Conservation (phyloP, 768 basidiomycete genomes). For the Dacryopinax primogenitus region DNA sequence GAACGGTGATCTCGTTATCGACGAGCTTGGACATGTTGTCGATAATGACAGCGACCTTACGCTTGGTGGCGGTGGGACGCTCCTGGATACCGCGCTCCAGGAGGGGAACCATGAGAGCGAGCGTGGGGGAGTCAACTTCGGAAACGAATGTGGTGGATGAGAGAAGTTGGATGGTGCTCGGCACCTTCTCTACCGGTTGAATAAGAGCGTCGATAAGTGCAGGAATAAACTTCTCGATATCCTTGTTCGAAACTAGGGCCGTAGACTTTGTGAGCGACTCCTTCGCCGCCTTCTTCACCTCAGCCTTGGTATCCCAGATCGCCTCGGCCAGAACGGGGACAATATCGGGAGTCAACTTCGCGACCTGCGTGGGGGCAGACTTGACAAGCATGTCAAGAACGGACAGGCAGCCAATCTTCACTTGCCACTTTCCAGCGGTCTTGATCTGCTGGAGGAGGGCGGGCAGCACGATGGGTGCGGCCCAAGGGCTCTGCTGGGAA, state of each 20-base stretch:
- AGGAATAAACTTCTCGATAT: slow-evolving; percentile 69
- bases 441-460: slow-evolving; percentile 84
- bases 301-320: slow-evolving; percentile 98
- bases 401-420: slow-evolving; percentile 79
- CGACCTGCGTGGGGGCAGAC: slow-evolving; percentile 69
- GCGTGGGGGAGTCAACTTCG: slow-evolving; percentile 92
- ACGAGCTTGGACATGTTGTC: slow-evolving; percentile 99
- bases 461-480: slow-evolving; percentile 66
- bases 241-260: slow-evolving; percentile 94
- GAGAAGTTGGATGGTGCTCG: slow-evolving; percentile 85
- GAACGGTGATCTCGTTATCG: slow-evolving; percentile 85
- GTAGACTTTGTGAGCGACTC: slow-evolving; percentile 89
- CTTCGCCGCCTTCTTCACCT: slow-evolving; percentile 97
- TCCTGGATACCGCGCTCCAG: slow-evolving; percentile 85
- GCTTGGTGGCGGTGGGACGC: slow-evolving; percentile 92
- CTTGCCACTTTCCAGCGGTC: slow-evolving; percentile 92
- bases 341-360: slow-evolving; percentile 85
- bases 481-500: slow-evolving; percentile 79
- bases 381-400: slow-evolving; percentile 77
- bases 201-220: slow-evolving; percentile 95
- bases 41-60: slow-evolving; percentile 92
- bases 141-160: slow-evolving; percentile 99
- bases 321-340: slow-evolving; percentile 88
- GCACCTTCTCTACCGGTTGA: slow-evolving; percentile 99
- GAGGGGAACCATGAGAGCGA: slow-evolving; percentile 95